Evolutionary conservation across 805 yeast genomes (phyloP).

Genomic region (Wickerhamiella cacticola): DNA sequence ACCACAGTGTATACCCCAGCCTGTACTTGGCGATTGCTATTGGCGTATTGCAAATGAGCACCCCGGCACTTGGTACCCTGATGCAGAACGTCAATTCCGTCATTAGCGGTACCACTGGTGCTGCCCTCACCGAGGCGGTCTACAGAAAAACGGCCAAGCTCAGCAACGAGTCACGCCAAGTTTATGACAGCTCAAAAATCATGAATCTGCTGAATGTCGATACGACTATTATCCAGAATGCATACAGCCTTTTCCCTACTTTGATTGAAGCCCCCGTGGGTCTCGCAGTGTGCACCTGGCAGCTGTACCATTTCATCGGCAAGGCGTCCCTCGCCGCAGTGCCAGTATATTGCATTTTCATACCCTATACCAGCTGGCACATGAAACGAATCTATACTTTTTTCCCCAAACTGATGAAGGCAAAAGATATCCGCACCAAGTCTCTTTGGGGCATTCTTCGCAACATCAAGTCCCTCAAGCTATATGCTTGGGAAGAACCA

Average conservation of each 20-base stretch:
- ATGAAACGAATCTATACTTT: slow-evolving; percentile 35
- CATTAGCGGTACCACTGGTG: slow-evolving; percentile 9
- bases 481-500: slow-evolving; percentile 79
- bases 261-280: slow-evolving; percentile 94
- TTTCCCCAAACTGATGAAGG: slow-evolving; percentile 79
- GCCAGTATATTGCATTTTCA: slow-evolving; percentile 51
- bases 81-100: slow-evolving; percentile 8
- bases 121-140: slow-evolving; percentile 46
- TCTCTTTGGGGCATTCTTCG: slow-evolving; percentile 77
- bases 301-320: slow-evolving; percentile 66
- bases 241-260: slow-evolving; percentile 64
- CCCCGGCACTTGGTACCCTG: slow-evolving; percentile 7
- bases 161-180: slow-evolving; percentile 40
- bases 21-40: slow-evolving; percentile 9
- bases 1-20: slow-evolving; percentile 4
- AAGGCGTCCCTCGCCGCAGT: slow-evolving; percentile 91
- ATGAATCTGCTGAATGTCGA: slow-evolving; percentile 69
- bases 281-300: slow-evolving; percentile 60
- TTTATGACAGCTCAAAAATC: slow-evolving; percentile 67
- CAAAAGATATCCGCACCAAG: slow-evolving; percentile 66
- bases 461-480: slow-evolving; percentile 77
- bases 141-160: slow-evolving; percentile 54
- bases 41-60: slow-evolving; percentile 10
- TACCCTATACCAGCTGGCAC: slow-evolving; percentile 58
- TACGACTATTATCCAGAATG: slow-evolving; percentile 48